phyloP scores from a whole-genome alignment of 805 yeast genomes.

The Kodamaea neixiangensis region DNA sequence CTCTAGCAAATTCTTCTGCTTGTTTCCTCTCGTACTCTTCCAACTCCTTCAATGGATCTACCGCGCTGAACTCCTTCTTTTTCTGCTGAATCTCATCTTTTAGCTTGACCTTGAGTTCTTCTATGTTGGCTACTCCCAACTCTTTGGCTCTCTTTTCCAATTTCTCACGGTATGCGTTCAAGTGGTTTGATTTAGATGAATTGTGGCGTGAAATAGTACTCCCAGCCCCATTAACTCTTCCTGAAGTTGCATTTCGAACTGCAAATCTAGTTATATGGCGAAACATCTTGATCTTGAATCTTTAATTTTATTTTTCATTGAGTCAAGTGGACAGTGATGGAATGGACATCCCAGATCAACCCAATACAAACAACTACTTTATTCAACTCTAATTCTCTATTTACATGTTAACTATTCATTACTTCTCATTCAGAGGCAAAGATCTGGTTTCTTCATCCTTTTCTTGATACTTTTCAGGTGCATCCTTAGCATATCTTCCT shows the following conservation, averaged over 20 bases:
- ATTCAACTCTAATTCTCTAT: background rate
- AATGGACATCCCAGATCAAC: no score
- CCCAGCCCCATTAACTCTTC: background rate
- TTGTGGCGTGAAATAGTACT: conserved; percentile 2
- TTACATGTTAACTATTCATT: background rate
- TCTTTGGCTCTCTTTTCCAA: conserved; percentile 37
- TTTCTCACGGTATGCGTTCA: conserved; percentile 29
- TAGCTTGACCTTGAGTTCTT: conserved; percentile 61
- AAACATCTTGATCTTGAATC: background rate
- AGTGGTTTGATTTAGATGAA: conserved; percentile 6
- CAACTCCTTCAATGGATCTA: conserved; percentile 73
- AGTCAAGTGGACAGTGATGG: background rate
- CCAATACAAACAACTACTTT: no score
- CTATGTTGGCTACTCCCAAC: conserved; percentile 43
- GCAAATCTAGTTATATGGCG: background rate
- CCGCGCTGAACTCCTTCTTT: conserved; percentile 55
- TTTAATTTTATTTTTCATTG: background rate
- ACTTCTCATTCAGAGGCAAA: conserved; percentile 7
- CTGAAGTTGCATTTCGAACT: conserved; percentile 5
- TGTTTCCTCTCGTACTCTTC: conserved; percentile 53
- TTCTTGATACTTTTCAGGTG: conserved; percentile 44
- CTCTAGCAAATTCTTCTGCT: conserved; percentile 26
- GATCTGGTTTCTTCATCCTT: conserved; percentile 11
- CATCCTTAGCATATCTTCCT: conserved; percentile 71
- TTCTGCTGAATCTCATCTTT: conserved; percentile 60